A percentile compares a stretch with the other conserved stretches of the same genome.
These are phyloP conservation scores for Mercurialis annua DNA, from an alignment of 345 rosid genomes.

Conservation along the genomic window DNA sequence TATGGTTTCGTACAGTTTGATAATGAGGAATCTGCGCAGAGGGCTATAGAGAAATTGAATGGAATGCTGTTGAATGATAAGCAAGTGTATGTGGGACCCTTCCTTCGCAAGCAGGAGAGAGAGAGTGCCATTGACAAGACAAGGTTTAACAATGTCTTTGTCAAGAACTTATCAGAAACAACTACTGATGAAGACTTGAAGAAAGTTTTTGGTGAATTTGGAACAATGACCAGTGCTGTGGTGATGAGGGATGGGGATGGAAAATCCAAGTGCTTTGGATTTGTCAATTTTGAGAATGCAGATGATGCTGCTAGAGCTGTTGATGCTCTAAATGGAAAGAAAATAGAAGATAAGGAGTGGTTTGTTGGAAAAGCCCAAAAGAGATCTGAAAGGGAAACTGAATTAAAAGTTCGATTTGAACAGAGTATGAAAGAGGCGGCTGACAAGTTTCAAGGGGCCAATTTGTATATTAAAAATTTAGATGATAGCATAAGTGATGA, in stretches of 20 bases:
- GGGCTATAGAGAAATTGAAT: slow-evolving; percentile 71
- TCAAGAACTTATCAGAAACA: slow-evolving; percentile 73
- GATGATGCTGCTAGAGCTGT: slow-evolving; percentile 91
- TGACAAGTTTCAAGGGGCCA: slow-evolving; percentile 75
- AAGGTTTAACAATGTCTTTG: slow-evolving; percentile 81
- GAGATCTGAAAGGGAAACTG: slow-evolving; percentile 77
- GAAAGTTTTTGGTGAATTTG: slow-evolving; percentile 69
- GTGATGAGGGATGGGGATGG: slow-evolving; percentile 85
- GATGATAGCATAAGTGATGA: slow-evolving; percentile 85
- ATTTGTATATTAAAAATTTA: slow-evolving; percentile 80
- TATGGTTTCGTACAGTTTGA: slow-evolving; percentile 96
- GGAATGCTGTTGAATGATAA: slow-evolving; percentile 95
- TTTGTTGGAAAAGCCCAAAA: slow-evolving; percentile 90
- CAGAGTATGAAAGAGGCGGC: slow-evolving; percentile 81
- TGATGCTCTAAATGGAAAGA: slow-evolving; percentile 76
- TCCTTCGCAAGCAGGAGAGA: slow-evolving; percentile 91
- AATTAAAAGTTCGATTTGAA: slow-evolving; percentile 64
- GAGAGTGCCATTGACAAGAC: slow-evolving; percentile 44
- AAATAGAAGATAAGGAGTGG: slow-evolving; percentile 84
- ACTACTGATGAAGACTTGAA: slow-evolving; percentile 76
- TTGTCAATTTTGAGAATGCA: slow-evolving; percentile 81
- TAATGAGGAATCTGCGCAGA: slow-evolving; percentile 69
- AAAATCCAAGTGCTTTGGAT: slow-evolving; percentile 86
- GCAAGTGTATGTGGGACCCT: slow-evolving; percentile 93
- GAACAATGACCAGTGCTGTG: slow-evolving; percentile 74